These are phyloP conservation scores for Huntiella decipiens DNA, from an alignment of 2,329 filamentous ascomycete species.

Conservation along the genomic window DNA sequence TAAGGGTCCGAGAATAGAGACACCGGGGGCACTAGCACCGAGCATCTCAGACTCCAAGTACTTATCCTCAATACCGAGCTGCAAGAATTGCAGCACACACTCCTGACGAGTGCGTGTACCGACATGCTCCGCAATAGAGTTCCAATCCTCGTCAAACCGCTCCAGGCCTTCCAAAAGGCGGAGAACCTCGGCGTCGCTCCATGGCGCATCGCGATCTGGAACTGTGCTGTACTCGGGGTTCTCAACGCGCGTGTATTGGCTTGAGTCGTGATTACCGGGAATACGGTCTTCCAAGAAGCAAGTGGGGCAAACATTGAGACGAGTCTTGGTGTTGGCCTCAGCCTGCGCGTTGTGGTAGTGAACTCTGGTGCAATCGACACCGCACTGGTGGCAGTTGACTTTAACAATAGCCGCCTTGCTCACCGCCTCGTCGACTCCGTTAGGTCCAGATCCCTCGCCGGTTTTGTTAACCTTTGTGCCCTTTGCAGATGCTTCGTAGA, in stretches of 20 bases:
- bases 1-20: slow-evolving; percentile 47
- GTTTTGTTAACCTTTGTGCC: slow-evolving; percentile 46
- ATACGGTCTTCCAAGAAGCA: slow-evolving; percentile 76
- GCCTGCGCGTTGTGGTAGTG: slow-evolving; percentile 40
- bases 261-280: slow-evolving; percentile 56
- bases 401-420: slow-evolving; percentile 47
- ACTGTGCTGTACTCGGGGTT: slow-evolving; percentile 64
- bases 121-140: slow-evolving; percentile 78
- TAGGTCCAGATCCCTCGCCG: slow-evolving; percentile 44
- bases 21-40: slow-evolving; percentile 33
- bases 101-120: slow-evolving; percentile 83
- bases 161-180: slow-evolving; percentile 79
- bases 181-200: slow-evolving; percentile 82
- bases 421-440: slow-evolving; percentile 46
- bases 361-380: slow-evolving; percentile 61
- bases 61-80: slow-evolving; percentile 93
- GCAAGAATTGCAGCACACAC: slow-evolving; percentile 89
- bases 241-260: slow-evolving; percentile 75
- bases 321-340: slow-evolving; percentile 44
- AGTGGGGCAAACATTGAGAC: slow-evolving; percentile 78
- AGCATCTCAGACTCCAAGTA: slow-evolving; percentile 61
- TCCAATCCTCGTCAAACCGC: slow-evolving; percentile 90
- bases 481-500: slow-evolving; percentile 84
- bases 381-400: slow-evolving; percentile 77
- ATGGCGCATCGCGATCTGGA: slow-evolving; percentile 70